Base-by-base conservation (phyloP, 1,284 basidiomycete genomes). In the Ustilago cynodontis region DNA sequence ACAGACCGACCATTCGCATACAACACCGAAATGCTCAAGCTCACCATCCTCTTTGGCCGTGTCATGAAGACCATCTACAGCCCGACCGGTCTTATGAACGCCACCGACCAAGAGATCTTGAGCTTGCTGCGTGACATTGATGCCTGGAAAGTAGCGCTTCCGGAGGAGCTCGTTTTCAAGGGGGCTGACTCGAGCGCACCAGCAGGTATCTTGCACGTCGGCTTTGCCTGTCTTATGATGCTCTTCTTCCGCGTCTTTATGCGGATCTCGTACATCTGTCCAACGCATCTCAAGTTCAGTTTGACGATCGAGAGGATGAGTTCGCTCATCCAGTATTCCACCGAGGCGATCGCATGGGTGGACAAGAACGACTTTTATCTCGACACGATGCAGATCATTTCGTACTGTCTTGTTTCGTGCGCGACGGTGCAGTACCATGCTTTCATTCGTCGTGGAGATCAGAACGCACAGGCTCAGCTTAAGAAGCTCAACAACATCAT, bases 41-140 rank as follows among this genome's bases (percentile, higher is more conserved):
- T 83, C 41, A 73, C 75, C 58, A 83, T 83, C 45, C 72, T 83
- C n/a, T 82, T 83, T 53, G 82, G 82, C 24, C 72, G 82, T 13
- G 81, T 82, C 37, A 79, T 82, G 79, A 83, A 83, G 77, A 83
- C 81, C 55, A 82, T 83, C 65, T 83, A 83, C 78, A 80, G 77
- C 71, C 82, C 82, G 8, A 82, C 82, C 9, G 82, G 82, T 22
- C 66, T 83, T 49, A 83, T 83, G 82, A 82, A 83, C 47, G 77
- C 81, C 10, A 83, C 79, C 3, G 82, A 83, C 68, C 72, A 81
- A 26, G 81, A 83, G 55, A 83, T 83, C 49, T 64, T 62, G 31
- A 74, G 81, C 54, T 65, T 83, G 51, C 73, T 83, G 22, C 68
- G 65, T 41, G 82, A 83, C 50, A 83, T 83, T 39, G 82, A 83